Conservation (phyloP, 2,329 filamentous ascomycete species). For the Fusarium devonianum region DNA sequence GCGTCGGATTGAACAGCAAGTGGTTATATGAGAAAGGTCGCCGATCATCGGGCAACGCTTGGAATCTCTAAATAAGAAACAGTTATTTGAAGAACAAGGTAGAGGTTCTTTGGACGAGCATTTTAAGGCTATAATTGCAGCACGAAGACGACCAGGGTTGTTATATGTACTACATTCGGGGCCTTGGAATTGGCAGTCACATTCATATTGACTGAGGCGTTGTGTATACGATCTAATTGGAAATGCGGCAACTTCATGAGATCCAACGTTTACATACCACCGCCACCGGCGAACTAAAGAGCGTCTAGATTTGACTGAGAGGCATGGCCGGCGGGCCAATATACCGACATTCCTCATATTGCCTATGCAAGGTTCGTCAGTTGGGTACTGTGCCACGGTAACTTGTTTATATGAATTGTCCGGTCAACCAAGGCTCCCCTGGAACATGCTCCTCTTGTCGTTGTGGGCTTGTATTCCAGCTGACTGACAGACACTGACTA, state of each 20-base stretch:
- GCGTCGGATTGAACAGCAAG: slow-evolving; percentile 84
- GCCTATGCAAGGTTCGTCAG: no score
- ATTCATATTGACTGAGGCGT: slow-evolving; percentile 25
- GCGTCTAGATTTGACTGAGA: not conserved
- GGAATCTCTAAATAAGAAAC: slow-evolving; percentile 44
- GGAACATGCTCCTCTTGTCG: no score
- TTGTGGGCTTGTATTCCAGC: no score
- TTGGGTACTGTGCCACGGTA: no score
- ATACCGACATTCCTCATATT: not conserved
- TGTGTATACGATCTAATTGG: slow-evolving; percentile 29
- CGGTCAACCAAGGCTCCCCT: no score
- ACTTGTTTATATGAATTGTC: no score
- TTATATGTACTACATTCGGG: slow-evolving; percentile 9
- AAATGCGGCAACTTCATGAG: slow-evolving; percentile 11
- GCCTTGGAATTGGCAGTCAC: slow-evolving; percentile 10
- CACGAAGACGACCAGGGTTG: slow-evolving; percentile 10
- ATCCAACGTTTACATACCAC: not conserved
- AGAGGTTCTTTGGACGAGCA: slow-evolving; percentile 6
- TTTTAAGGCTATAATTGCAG: slow-evolving; percentile 9
- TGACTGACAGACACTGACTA: no score
- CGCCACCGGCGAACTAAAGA: not conserved
- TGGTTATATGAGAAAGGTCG: slow-evolving; percentile 91
- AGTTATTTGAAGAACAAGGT: slow-evolving; percentile 8
- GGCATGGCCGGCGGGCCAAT: no score
- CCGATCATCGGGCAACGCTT: slow-evolving; percentile 57